Percentiles rank a stretch among this genome's conserved stretches.
phyloP scores from a whole-genome alignment of 192 early-diverging fungal species.

The Chytriomyces sp. region DNA sequence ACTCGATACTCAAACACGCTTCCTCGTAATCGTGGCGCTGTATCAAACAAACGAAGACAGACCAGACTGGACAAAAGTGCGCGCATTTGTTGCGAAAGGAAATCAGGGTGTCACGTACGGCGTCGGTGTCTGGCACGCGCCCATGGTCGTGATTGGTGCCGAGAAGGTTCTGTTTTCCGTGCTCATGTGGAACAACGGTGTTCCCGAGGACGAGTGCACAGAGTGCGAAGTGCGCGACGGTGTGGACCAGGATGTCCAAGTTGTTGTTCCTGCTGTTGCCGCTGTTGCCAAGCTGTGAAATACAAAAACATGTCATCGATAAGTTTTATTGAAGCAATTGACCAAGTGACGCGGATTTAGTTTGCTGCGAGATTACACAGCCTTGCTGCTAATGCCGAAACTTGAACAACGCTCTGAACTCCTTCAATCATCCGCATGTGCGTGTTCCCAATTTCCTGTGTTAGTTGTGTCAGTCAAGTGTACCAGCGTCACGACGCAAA shows the following conservation, averaged over 20 bases:
- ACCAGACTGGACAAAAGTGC: slow-evolving; percentile 71
- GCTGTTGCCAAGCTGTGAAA: no score
- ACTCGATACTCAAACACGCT: slow-evolving; percentile 34
- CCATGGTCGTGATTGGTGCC: slow-evolving; percentile 72
- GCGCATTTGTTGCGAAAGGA: slow-evolving; percentile 69
- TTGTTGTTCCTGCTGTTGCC: not conserved
- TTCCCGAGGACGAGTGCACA: slow-evolving; percentile 73
- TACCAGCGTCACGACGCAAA: not conserved
- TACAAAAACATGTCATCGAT: no score
- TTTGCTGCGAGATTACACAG: slow-evolving; percentile 41
- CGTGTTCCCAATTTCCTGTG: slow-evolving; percentile 86
- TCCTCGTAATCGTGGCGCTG: slow-evolving; percentile 73
- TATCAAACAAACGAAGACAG: slow-evolving; percentile 49
- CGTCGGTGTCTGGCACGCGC: slow-evolving; percentile 83
- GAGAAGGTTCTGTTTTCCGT: slow-evolving; percentile 66
- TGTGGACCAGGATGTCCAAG: slow-evolving; percentile 33
- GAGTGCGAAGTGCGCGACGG: slow-evolving; percentile 51
- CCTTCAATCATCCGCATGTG: slow-evolving; percentile 95
- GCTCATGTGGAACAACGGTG: slow-evolving; percentile 75
- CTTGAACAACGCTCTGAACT: slow-evolving; percentile 80
- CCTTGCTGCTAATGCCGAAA: slow-evolving; percentile 80
- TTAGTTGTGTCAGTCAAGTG: not conserved
- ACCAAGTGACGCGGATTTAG: not conserved
- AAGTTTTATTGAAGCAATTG: no score
- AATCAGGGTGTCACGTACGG: slow-evolving; percentile 82